Percentiles rank a stretch among this genome's conserved stretches.
Evolutionary conservation across 2,329 filamentous ascomycete species (phyloP).

Genomic region (Monosporascus sp.): DNA sequence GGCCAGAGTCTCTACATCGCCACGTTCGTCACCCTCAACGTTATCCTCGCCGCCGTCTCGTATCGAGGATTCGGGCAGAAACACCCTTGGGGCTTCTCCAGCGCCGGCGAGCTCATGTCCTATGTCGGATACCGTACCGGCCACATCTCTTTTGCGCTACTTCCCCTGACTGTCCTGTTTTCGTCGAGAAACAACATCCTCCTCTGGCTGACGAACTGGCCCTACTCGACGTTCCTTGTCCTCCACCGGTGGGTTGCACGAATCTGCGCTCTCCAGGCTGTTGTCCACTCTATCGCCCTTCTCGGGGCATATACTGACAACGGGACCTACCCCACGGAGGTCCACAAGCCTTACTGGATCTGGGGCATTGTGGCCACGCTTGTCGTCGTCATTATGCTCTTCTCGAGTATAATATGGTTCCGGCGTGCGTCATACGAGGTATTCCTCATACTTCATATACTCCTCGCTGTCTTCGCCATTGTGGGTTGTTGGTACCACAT

Average conservation of each 20-base stretch:
- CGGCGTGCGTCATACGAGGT: constrained; percentile 11
- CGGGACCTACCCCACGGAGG: constrained; percentile 14
- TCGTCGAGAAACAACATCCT: constrained; percentile 33
- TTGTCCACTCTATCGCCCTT: constrained; percentile 21
- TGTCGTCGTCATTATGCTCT: constrained; percentile 21
- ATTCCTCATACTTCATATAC: constrained; percentile 12
- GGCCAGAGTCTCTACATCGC: constrained; percentile 53
- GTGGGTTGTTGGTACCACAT: constrained; percentile 31
- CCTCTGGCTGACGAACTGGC: constrained; percentile 33
- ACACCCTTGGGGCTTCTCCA: constrained; percentile 5
- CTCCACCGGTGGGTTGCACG: constrained; percentile 30
- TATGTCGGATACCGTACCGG: constrained; percentile 26
- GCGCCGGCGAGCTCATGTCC: constrained; percentile 20
- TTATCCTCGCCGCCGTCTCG: constrained; percentile 6
- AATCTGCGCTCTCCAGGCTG: constrained; percentile 18
- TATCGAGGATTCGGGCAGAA: constrained; percentile 4
- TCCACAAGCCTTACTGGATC: constrained; percentile 25
- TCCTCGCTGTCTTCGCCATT: constrained; percentile 6
- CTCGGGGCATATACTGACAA: constrained; percentile 14
- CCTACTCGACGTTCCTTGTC: constrained; percentile 30
- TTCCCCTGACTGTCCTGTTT: constrained; percentile 28
- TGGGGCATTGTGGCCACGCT: constrained; percentile 34
- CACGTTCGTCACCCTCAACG: constrained; percentile 68
- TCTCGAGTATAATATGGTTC: constrained; percentile 22
- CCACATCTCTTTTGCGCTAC: constrained; percentile 23